phyloP scores from a whole-genome alignment of 441 rosid species.

The Biscutella laevigata region DNA sequence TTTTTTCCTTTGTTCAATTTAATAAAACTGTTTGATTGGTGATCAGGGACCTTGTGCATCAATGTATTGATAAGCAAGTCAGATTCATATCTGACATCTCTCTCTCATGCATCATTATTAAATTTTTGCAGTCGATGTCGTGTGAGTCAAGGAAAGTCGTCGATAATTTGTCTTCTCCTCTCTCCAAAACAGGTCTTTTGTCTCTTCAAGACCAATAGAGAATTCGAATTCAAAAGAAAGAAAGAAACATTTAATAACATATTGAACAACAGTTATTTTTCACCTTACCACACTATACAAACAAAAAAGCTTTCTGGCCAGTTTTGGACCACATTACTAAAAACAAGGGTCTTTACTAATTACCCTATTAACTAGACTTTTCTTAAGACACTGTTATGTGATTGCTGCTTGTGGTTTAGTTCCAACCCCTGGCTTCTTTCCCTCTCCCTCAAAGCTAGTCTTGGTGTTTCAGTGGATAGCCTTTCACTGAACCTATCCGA shows the following conservation, averaged over 20 bases:
- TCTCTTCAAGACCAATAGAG: slow-evolving; percentile 29
- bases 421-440: slow-evolving; percentile 35
- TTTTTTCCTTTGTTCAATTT: not conserved
- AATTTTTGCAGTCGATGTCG: slow-evolving; percentile 12
- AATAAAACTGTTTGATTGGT: slow-evolving; percentile 8
- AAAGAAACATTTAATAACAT: slow-evolving; percentile 9
- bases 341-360: slow-evolving; percentile 6
- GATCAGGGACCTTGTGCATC: slow-evolving; percentile 19
- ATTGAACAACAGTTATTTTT: slow-evolving; percentile 14
- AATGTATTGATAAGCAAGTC: slow-evolving; percentile 21
- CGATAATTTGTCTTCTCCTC: slow-evolving; percentile 12
- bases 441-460: slow-evolving; percentile 34
- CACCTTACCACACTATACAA: slow-evolving; percentile 23
- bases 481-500: slow-evolving; percentile 54
- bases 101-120: slow-evolving; percentile 17
- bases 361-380: slow-evolving; percentile 15
- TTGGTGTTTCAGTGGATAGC: slow-evolving; percentile 40
- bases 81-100: not conserved
- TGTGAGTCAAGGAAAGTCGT: not conserved
- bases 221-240: slow-evolving; percentile 33
- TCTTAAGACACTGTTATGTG: not conserved
- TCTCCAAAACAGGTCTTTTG: slow-evolving; percentile 33
- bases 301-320: slow-evolving; percentile 8
- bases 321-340: slow-evolving; percentile 19
- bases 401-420: slow-evolving; percentile 15